Evolutionary conservation across 169 alveolate species (phyloP).

Genomic region (Plasmodium adleri): DNA sequence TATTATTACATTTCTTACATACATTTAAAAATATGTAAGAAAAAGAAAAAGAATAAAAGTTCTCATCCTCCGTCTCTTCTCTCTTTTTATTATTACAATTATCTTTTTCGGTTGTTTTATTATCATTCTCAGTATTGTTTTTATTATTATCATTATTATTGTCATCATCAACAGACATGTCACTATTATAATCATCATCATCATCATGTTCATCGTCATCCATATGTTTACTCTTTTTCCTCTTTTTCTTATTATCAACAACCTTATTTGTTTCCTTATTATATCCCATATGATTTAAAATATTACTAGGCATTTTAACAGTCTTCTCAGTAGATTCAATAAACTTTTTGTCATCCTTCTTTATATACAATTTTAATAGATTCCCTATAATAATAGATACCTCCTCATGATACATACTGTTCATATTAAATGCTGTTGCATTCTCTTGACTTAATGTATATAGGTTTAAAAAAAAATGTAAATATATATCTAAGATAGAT

Average conservation of each 20-base stretch:
- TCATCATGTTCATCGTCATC: neutral
- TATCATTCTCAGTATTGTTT: neutral
- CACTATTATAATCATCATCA: neutral
- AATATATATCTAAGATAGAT: conserved; percentile 38
- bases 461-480: conserved; percentile 61
- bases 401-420: conserved; percentile 23
- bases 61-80: conserved; percentile 7
- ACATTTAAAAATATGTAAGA: conserved; percentile 54
- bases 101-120: neutral
- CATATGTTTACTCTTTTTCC: neutral
- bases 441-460: conserved; percentile 56
- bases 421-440: conserved; percentile 42
- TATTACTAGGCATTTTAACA: neutral
- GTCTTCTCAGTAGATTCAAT: no score
- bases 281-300: neutral
- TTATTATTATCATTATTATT: neutral
- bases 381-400: conserved; percentile 36
- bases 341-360: neutral
- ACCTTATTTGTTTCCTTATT: neutral
- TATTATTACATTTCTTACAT: conserved; percentile 78
- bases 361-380: conserved; percentile 34
- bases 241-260: conserved; percentile 6
- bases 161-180: neutral
- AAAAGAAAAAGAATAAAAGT: conserved; percentile 55
- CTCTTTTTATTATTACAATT: neutral